phyloP scores from a whole-genome alignment of 352 stramenopile genomes.

The Blastocystis sp. region DNA sequence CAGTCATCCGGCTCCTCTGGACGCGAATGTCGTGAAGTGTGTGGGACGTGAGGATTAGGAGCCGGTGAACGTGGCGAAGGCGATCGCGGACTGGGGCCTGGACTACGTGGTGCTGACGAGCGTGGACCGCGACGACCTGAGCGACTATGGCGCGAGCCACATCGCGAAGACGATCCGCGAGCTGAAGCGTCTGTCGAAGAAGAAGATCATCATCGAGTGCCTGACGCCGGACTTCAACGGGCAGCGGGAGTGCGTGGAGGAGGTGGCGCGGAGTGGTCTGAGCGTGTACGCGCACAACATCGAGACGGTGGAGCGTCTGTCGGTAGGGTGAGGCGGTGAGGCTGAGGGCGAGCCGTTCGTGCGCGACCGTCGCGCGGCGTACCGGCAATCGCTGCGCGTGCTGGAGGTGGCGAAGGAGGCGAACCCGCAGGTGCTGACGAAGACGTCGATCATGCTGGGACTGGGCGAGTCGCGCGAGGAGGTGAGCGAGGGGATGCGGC shows the following conservation, averaged over 20 bases:
- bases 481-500: conserved; percentile 75
- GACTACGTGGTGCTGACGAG: too few relatives aligned
- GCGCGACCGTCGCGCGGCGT: conserved; percentile 84
- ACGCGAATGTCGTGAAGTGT: conserved; percentile 77
- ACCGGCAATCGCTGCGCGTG: conserved; percentile 92
- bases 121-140: too few relatives aligned
- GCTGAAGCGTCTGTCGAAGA: conserved; percentile 80
- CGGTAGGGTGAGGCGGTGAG: neutral
- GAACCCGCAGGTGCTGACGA: conserved; percentile 89
- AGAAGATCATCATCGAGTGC: conserved; percentile 94
- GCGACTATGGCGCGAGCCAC: conserved; percentile 82
- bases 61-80: conserved; percentile 6
- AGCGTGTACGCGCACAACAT: conserved; percentile 99
- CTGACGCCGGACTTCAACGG: conserved; percentile 96
- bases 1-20: conserved; percentile 85
- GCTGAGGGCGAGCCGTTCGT: conserved; percentile 75
- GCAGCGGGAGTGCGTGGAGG: conserved; percentile 83
- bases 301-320: conserved; percentile 94
- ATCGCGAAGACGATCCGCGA: conserved; percentile 89
- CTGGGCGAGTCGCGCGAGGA: conserved; percentile 95
- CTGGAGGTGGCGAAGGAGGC: conserved; percentile 88
- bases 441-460: conserved; percentile 97
- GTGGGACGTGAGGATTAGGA: conserved; percentile 74
- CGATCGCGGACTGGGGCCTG: too few relatives aligned
- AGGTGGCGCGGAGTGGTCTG: conserved; percentile 88